phyloP scores from a whole-genome alignment of 306 rosid species.

The Adenanthera pavonina region DNA sequence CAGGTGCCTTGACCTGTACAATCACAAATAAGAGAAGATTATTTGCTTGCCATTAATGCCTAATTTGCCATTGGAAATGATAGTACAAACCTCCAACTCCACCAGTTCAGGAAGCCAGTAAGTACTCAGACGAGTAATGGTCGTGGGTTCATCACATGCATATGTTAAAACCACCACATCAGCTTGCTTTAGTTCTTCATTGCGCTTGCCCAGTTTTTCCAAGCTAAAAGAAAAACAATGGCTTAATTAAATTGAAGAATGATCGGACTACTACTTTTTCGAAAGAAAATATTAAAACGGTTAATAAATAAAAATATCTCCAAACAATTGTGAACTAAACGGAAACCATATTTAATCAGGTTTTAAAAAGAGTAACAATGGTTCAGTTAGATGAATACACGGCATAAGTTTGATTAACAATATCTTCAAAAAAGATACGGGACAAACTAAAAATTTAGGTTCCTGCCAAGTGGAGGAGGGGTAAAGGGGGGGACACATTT shows the following conservation, averaged over 20 bases:
- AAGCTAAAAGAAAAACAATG: slow-evolving; percentile 46
- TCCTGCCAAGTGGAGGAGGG: background rate
- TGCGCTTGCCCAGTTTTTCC: slow-evolving; percentile 69
- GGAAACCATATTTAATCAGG: background rate
- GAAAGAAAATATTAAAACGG: slow-evolving; percentile 12
- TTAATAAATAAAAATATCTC: background rate
- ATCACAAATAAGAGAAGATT: background rate
- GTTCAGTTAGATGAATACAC: slow-evolving; percentile 20
- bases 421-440: background rate
- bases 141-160: slow-evolving; percentile 71
- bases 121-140: slow-evolving; percentile 62
- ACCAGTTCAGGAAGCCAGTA: slow-evolving; percentile 80
- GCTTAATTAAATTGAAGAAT: background rate
- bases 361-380: background rate
- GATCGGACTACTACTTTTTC: background rate
- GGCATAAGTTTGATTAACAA: background rate
- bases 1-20: slow-evolving; percentile 52
- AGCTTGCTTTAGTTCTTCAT: slow-evolving; percentile 80
- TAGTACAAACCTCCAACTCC: slow-evolving; percentile 56
- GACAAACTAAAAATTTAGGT: background rate
- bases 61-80: slow-evolving; percentile 2
- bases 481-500: background rate
- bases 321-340: background rate
- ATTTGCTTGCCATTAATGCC: background rate
- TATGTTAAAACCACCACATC: slow-evolving; percentile 83